Conservation (phyloP, 352 stramenopile genomes). For the Phytophthora cactorum region DNA sequence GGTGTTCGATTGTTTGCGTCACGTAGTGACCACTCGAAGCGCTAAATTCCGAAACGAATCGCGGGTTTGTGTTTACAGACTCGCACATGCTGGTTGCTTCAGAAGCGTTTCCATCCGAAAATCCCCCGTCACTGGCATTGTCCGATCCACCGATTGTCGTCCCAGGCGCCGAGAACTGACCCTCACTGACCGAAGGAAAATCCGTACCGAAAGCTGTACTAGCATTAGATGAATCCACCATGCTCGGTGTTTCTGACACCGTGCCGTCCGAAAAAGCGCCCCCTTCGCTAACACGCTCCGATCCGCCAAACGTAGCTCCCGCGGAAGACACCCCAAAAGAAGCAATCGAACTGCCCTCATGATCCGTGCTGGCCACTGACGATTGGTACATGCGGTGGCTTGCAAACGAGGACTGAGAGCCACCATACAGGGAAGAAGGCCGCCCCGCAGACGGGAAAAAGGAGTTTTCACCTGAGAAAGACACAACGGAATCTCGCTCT, state of each 20-base stretch:
- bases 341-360: constrained; percentile 59
- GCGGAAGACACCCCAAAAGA: constrained; percentile 79
- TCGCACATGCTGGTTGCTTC: constrained; percentile 63
- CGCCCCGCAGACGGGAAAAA: constrained; percentile 40
- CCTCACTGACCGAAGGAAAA: constrained; percentile 77
- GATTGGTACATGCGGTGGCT: constrained; percentile 50
- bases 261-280: constrained; percentile 71
- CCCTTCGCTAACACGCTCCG: constrained; percentile 69
- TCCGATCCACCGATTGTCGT: constrained; percentile 68
- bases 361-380: constrained; percentile 44
- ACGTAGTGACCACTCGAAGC: constrained; percentile 45
- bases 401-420: constrained; percentile 51
- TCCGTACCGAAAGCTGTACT: constrained; percentile 81
- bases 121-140: constrained; percentile 59
- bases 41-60: constrained; percentile 46
- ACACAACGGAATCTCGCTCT: constrained; percentile 46
- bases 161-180: constrained; percentile 65
- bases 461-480: constrained; percentile 43
- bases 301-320: constrained; percentile 80
- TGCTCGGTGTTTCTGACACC: constrained; percentile 73
- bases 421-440: constrained; percentile 43
- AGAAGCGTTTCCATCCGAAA: constrained; percentile 67
- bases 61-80: constrained; percentile 44
- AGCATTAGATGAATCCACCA: constrained; percentile 75
- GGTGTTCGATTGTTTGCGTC: constrained; percentile 32